Percentiles rank a stretch among this genome's conserved stretches.
Evolutionary conservation across 1,284 basidiomycete genomes (phyloP).

Genomic region (Crucibulum cyathiforme): DNA sequence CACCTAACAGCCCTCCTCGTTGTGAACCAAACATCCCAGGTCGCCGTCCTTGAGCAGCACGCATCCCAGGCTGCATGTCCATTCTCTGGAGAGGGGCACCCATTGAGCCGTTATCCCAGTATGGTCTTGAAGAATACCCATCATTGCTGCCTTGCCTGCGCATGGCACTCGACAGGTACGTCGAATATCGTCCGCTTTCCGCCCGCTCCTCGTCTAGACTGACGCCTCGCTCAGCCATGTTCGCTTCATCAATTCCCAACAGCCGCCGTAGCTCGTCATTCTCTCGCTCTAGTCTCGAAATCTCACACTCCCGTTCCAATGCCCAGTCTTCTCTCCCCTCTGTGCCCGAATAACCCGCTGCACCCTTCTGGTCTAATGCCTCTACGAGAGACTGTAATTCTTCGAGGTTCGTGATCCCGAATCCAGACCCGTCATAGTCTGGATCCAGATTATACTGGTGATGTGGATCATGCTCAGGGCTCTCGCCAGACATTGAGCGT

Average conservation of each 20-base stretch:
- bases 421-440: slow-evolving; percentile 39
- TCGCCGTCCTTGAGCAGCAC: slow-evolving; percentile 54
- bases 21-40: slow-evolving; percentile 52
- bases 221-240: slow-evolving; percentile 56
- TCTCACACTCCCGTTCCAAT: slow-evolving; percentile 83
- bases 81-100: slow-evolving; percentile 48
- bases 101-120: slow-evolving; percentile 19
- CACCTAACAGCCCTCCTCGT: slow-evolving; percentile 38
- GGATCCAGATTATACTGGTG: slow-evolving; percentile 38
- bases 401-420: slow-evolving; percentile 33
- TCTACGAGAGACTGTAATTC: slow-evolving; percentile 54
- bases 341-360: slow-evolving; percentile 26
- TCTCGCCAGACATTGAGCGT: slow-evolving; percentile 75
- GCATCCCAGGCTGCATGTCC: slow-evolving; percentile 54
- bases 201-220: slow-evolving; percentile 49
- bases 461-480: slow-evolving; percentile 41
- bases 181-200: slow-evolving; percentile 44
- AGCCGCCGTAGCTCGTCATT: slow-evolving; percentile 78
- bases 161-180: slow-evolving; percentile 31
- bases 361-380: slow-evolving; percentile 39
- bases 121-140: slow-evolving; percentile 12
- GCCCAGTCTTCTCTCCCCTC: slow-evolving; percentile 75
- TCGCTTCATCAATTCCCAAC: slow-evolving; percentile 72
- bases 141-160: slow-evolving; percentile 17
- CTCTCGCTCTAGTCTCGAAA: slow-evolving; percentile 78